Conservation (phyloP, 1,284 basidiomycete species). For the Golubevia sp. region DNA sequence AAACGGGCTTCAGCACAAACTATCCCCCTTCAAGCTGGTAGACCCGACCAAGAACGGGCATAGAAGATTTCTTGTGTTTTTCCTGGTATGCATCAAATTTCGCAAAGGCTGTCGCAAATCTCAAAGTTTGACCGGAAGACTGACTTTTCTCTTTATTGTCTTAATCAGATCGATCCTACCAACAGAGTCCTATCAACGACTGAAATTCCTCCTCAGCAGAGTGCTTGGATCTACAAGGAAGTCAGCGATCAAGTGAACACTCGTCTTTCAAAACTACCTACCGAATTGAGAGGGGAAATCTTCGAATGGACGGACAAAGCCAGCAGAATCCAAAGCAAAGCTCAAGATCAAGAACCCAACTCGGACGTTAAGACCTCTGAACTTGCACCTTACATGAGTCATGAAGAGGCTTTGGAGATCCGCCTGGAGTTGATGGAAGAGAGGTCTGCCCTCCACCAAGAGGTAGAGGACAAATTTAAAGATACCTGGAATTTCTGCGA, state of each 20-base stretch:
- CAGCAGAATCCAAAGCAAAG: too few species aligned
- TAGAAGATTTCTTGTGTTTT: slow-evolving; percentile 66
- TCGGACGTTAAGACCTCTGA: background rate
- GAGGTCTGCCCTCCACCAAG: background rate
- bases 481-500: background rate
- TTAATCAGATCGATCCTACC: slow-evolving; percentile 67
- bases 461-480: background rate
- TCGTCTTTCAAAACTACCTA: background rate
- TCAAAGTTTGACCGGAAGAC: too few species aligned
- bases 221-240: slow-evolving; percentile 28
- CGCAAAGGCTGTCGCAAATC: too few species aligned
- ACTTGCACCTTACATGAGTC: background rate
- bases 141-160: too few species aligned
- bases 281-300: background rate
- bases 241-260: background rate
- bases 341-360: background rate
- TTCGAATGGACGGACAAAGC: too few species aligned
- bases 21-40: slow-evolving; percentile 64
- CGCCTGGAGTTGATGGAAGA: background rate
- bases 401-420: background rate
- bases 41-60: slow-evolving; percentile 65
- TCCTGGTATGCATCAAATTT: too few species aligned
- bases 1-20: slow-evolving; percentile 68
- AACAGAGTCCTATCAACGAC: slow-evolving; percentile 63
- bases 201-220: slow-evolving; percentile 64